These are phyloP conservation scores for Sclerospora graminicola DNA, from an alignment of 352 stramenopile species.

Conservation along the genomic window DNA sequence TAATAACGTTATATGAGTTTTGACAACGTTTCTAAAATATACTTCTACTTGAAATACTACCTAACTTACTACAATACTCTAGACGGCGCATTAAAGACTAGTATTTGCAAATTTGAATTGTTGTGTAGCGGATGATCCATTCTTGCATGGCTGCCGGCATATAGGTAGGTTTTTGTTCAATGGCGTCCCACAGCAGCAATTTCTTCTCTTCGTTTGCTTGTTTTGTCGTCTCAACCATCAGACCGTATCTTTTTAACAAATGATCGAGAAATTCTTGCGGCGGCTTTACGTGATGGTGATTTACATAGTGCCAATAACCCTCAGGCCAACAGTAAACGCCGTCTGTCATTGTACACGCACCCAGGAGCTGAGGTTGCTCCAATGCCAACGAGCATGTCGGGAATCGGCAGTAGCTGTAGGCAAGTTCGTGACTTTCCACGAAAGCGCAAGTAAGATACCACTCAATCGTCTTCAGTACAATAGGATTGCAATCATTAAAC, in stretches of 20 bases:
- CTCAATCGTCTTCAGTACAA: constrained; percentile 23
- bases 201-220: constrained; percentile 15
- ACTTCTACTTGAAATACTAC: neutral
- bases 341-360: constrained; percentile 68
- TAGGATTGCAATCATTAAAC: constrained; percentile 15
- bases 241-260: constrained; percentile 25
- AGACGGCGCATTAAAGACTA: too few relatives aligned
- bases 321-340: constrained; percentile 72
- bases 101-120: constrained; percentile 14
- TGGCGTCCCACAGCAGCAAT: constrained; percentile 47
- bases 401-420: constrained; percentile 77
- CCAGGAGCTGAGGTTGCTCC: constrained; percentile 39
- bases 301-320: constrained; percentile 67
- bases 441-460: constrained; percentile 53
- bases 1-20: constrained; percentile 16
- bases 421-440: constrained; percentile 71
- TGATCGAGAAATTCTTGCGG: constrained; percentile 50
- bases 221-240: constrained; percentile 19
- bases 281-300: constrained; percentile 49
- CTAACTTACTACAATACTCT: neutral
- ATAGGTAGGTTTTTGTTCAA: constrained; percentile 13
- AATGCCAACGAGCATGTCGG: constrained; percentile 26
- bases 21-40: neutral
- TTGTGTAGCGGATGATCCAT: constrained; percentile 59
- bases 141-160: constrained; percentile 59